Evolutionary conservation across 148 eudicot genomes (phyloP), one percentile per base, ranked within the genome.

Genomic region (Fagopyrum homotropicum): DNA sequence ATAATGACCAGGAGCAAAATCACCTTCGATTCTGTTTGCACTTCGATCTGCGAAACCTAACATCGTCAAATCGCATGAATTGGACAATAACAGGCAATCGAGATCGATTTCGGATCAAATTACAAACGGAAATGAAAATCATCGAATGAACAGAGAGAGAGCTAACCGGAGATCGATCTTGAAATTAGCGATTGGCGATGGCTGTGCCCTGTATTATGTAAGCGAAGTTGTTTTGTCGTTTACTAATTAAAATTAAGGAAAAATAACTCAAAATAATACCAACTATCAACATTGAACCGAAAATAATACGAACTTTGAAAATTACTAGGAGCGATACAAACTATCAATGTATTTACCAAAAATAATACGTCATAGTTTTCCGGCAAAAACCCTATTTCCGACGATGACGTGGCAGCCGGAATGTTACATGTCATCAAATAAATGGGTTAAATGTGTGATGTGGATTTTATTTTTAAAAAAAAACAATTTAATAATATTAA

Each of bases 161-260:
- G 43, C 69, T 63, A 45, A 63, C 69, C 69, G 69, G 45, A 63
- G 30, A 63, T 30, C 69, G 30, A 63, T 30, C 69, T 19, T 63
- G 44, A 9, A 63, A 63, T 30, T 63, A 44, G 69, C 45, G 16
- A 29, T 4, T 63, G 69, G 69, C 45, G 16, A 29, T 4, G 44
- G 45, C 69, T 12, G 12, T 14, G 16, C 44, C 69, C 16, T 9
- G 15, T 61, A 30, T 55, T 15, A 55, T 30, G 40, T 61, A 11
- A 59, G 69, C 44, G 45, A 61, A 61, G 45, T 44, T 61, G 15
- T 19, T 19, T 57, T 57, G 63, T 19, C 63, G 7, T 57, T 55
- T 55, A 55, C 15, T 8, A 55, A 16, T 55, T 55, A n/a, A 16
- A 55, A 16, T 55, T 5, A 4, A n/a, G n/a, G n/a, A n/a, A n/a